phyloP scores from a whole-genome alignment of 352 stramenopile species.

The Pythium biforme region DNA sequence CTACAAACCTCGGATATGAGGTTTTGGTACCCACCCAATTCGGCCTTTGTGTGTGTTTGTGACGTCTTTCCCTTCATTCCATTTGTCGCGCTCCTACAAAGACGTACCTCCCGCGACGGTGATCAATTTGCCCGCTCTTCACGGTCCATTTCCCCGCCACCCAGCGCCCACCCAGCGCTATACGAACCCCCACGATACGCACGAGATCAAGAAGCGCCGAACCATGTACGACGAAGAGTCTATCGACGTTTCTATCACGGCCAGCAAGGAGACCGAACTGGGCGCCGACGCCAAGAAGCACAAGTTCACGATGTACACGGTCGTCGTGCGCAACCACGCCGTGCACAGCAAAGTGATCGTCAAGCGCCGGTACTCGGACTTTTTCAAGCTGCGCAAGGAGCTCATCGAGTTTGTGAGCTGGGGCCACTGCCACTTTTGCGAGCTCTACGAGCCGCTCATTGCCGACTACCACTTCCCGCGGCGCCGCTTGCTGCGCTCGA shows the following conservation, averaged over 20 bases:
- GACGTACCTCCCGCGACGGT: background rate
- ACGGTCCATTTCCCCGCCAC: background rate
- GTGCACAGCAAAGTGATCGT: constrained; percentile 76
- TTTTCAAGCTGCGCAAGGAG: constrained; percentile 82
- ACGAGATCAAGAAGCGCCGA: background rate
- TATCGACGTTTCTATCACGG: constrained; percentile 31
- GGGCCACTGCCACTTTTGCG: constrained; percentile 69
- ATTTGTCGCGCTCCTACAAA: constrained; percentile 3
- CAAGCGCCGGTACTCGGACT: constrained; percentile 81
- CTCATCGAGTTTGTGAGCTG: constrained; percentile 80
- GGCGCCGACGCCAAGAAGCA: constrained; percentile 36
- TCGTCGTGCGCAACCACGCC: constrained; percentile 74
- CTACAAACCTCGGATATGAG: constrained; percentile 6
- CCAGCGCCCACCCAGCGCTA: background rate
- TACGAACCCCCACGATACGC: background rate
- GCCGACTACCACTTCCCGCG: constrained; percentile 77
- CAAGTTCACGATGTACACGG: constrained; percentile 86
- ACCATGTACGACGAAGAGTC: constrained; percentile 34
- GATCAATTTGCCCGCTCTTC: background rate
- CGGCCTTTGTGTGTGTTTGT: background rate
- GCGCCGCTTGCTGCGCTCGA: constrained; percentile 72
- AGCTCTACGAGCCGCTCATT: constrained; percentile 64
- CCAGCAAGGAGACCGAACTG: constrained; percentile 28
- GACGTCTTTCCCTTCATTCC: constrained; percentile 10
- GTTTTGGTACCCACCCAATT: constrained; percentile 12